Percentiles rank a stretch among this genome's conserved stretches.
Evolutionary conservation across 257 asterid species (phyloP).

Genomic region (Nicotiana undulata): DNA sequence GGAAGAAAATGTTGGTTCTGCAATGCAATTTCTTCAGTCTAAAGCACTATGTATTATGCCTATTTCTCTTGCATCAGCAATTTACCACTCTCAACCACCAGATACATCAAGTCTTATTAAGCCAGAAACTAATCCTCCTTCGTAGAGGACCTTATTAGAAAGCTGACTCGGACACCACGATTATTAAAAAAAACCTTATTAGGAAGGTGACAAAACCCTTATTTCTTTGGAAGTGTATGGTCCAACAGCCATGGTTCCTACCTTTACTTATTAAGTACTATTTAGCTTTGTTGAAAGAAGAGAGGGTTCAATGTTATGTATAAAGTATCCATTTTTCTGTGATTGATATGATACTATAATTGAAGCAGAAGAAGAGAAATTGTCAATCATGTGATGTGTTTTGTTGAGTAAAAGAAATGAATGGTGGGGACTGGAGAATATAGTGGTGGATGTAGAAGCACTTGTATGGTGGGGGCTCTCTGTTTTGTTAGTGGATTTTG

Average conservation of each 20-base stretch:
- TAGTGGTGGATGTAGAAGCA: conserved; percentile 49
- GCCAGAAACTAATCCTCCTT: conserved; percentile 65
- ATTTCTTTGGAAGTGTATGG: background rate
- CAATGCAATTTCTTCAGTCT: conserved; percentile 97
- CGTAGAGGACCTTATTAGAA: conserved; percentile 20
- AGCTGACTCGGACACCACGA: background rate
- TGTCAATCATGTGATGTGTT: conserved; percentile 41
- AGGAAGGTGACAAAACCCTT: background rate
- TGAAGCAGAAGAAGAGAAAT: conserved; percentile 36
- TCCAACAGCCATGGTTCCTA: conserved; percentile 13
- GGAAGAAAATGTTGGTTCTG: conserved; percentile 98
- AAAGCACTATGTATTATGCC: conserved; percentile 99
- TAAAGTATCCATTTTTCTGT: conserved; percentile 29
- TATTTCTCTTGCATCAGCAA: conserved; percentile 82
- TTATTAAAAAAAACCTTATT: background rate
- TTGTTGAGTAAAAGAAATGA: conserved; percentile 17
- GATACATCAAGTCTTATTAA: conserved; percentile 48
- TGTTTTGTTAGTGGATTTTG: conserved; percentile 46
- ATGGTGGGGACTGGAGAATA: conserved; percentile 41
- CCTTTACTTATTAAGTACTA: background rate
- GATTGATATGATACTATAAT: conserved; percentile 26
- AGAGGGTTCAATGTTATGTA: conserved; percentile 18
- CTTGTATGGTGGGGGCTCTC: conserved; percentile 41
- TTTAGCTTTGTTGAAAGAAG: conserved; percentile 27
- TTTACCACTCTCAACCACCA: conserved; percentile 74